Evolutionary conservation across 768 basidiomycete species (phyloP), one percentile per base, ranked within the genome.

Genomic region (Leccinum boreale): DNA sequence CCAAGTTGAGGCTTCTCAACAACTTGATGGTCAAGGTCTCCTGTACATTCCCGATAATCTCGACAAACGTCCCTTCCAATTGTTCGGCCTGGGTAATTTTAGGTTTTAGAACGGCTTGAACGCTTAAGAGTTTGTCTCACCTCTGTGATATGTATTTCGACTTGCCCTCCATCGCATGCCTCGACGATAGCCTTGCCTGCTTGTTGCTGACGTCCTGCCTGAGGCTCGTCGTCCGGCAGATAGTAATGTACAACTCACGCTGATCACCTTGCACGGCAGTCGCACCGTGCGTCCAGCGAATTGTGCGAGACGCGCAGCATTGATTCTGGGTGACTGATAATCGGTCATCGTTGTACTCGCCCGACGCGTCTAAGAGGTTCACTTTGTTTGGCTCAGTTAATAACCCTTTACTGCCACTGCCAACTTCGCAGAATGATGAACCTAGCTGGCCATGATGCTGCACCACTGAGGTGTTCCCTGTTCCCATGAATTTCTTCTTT

Each of bases 131-230:
- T 58, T 23, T 28, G 55, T 74, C 64, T n/a, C 50, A 85, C 85
- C 56, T 69, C 60, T 4, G 62, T 59, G n/a, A 82, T 63, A 14
- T 66, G 65, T 19, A 87, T 71, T 23, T 71, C 73, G 7, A 88
- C 83, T 66, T 90, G 75, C 0, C 82, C 85, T 1, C 84, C 86
- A 64, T 92, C 91, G 46, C 79, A 78, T 1, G 89, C 81, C 58
- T 85, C 78, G 12, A 92, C 85, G 3, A 82, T 78, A 12, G 83
- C 79, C 3, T 70, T 68, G 14, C 78, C 78, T 17, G 76, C 77
- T 33, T 79, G 67, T 50, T 68, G 66, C 73, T 80, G 44, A 19
- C 45, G 49, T 45, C 55, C 6, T 5, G 44, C 21, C 44, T 59
- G 28, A 57, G 19, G 51, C 11, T 36, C 47, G 11, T 31, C 4